Percentiles rank a stretch among this genome's conserved stretches.
phyloP scores from a whole-genome alignment of 768 basidiomycete genomes.

The Mycena chlorophos region DNA sequence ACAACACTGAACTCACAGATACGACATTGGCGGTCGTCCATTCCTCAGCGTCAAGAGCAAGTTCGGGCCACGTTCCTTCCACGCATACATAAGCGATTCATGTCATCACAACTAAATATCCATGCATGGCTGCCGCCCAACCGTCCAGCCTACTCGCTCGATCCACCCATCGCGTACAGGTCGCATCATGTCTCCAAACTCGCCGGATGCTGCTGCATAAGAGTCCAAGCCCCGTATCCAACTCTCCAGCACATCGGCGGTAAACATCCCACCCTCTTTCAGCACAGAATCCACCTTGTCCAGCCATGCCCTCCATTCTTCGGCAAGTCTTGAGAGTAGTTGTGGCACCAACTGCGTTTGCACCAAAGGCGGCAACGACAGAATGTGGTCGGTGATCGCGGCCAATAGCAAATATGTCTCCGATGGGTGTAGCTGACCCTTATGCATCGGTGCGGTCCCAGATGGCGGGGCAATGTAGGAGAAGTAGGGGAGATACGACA shows the following conservation, averaged over 20 bases:
- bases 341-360: slow-evolving; percentile 57
- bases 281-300: slow-evolving; percentile 66
- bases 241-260: slow-evolving; percentile 60
- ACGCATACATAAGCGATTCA: not conserved
- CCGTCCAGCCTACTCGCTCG: slow-evolving; percentile 74
- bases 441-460: slow-evolving; percentile 41
- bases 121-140: slow-evolving; percentile 50
- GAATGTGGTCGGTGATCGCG: slow-evolving; percentile 64
- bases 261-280: slow-evolving; percentile 82
- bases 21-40: slow-evolving; percentile 14
- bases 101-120: slow-evolving; percentile 30
- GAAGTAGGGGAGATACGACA: slow-evolving; percentile 86
- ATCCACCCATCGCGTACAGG: slow-evolving; percentile 64
- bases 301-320: slow-evolving; percentile 83
- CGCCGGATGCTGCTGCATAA: slow-evolving; percentile 54
- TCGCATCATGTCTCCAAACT: slow-evolving; percentile 40
- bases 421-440: slow-evolving; percentile 66
- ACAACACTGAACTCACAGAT: slow-evolving; percentile 8
- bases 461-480: slow-evolving; percentile 49
- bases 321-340: slow-evolving; percentile 61
- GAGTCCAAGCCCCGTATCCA: slow-evolving; percentile 75
- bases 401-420: slow-evolving; percentile 76
- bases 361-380: slow-evolving; percentile 66
- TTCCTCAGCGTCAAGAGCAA: not conserved
- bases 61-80: not conserved